Percentiles rank a stretch among this genome's conserved stretches.
Evolutionary conservation across 1,284 basidiomycete genomes (phyloP).

Genomic region (Ceratobasidium theobromae): DNA sequence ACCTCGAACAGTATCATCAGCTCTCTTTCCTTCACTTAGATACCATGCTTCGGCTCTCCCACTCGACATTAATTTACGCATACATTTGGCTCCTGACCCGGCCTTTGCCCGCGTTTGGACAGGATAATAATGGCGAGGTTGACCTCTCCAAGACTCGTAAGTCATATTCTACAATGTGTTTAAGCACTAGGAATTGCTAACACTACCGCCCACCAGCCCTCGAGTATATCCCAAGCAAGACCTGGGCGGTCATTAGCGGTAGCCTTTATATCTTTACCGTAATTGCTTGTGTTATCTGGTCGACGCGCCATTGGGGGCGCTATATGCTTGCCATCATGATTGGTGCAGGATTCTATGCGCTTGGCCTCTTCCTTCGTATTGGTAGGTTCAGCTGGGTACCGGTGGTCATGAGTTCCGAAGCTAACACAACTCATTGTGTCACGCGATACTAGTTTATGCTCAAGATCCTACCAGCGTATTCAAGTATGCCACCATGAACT

Average conservation of each 20-base stretch:
- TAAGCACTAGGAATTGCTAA: neutral
- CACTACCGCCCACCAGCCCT: neutral
- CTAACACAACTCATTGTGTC: too few species aligned
- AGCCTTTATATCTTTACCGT: neutral
- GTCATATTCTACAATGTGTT: neutral
- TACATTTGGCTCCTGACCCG: neutral
- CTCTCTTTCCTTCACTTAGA: neutral
- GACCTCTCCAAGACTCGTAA: neutral
- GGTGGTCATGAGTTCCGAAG: too few species aligned
- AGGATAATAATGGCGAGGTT: neutral
- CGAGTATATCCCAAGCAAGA: conserved; percentile 10
- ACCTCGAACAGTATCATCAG: neutral
- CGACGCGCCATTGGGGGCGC: conserved; percentile 38
- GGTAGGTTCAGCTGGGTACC: neutral
- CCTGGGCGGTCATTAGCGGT: neutral
- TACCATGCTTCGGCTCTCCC: neutral
- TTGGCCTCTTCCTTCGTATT: conserved; percentile 55
- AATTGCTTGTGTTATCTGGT: neutral
- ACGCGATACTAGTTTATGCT: conserved; percentile 42
- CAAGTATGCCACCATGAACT: conserved; percentile 59
- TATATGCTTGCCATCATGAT: conserved; percentile 67
- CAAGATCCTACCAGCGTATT: conserved; percentile 7
- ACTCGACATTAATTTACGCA: neutral
- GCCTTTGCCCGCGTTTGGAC: neutral
- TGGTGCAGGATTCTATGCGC: conserved; percentile 53